Percentiles rank a stretch among this genome's conserved stretches.
Conservation (phyloP, 805 yeast species). For the Saccharomycopsis malanga region DNA sequence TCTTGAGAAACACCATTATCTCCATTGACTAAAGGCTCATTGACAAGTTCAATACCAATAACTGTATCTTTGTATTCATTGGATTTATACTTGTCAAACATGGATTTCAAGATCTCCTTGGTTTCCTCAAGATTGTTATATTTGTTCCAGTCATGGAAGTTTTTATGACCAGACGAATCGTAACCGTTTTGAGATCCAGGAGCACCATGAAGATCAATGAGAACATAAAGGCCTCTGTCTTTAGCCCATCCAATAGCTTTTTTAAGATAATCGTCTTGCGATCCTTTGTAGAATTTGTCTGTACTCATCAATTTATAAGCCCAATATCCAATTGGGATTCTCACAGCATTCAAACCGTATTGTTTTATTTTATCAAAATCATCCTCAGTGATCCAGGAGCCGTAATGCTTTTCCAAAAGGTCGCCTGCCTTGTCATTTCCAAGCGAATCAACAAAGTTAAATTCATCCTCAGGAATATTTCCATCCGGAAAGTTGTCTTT, state of each 20-base stretch:
- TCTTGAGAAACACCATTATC: conserved; percentile 40
- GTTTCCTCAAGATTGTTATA: conserved; percentile 38
- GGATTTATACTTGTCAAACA: conserved; percentile 50
- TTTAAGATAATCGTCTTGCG: conserved; percentile 54
- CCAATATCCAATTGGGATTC: conserved; percentile 81
- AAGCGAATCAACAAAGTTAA: conserved; percentile 41
- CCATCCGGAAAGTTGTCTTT: conserved; percentile 29
- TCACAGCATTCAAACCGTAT: conserved; percentile 58
- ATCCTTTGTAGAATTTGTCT: conserved; percentile 42
- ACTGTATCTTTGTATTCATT: conserved; percentile 45
- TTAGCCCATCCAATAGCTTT: conserved; percentile 65
- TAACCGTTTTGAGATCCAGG: conserved; percentile 87
- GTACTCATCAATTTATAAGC: conserved; percentile 42
- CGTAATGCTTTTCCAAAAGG: conserved; percentile 47
- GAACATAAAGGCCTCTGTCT: conserved; percentile 51
- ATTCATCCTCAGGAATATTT: conserved; percentile 54
- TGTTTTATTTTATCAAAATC: conserved; percentile 47
- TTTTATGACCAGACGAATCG: conserved; percentile 70
- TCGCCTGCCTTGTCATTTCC: conserved; percentile 40
- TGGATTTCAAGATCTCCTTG: conserved; percentile 40
- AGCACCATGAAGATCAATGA: conserved; percentile 74
- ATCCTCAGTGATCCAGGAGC: conserved; percentile 48
- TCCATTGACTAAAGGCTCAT: conserved; percentile 60
- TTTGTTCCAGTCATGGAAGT: conserved; percentile 36
- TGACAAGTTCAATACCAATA: conserved; percentile 61